Base-by-base conservation (phyloP, 148 eudicot species). In the Amaranthus palmeri region DNA sequence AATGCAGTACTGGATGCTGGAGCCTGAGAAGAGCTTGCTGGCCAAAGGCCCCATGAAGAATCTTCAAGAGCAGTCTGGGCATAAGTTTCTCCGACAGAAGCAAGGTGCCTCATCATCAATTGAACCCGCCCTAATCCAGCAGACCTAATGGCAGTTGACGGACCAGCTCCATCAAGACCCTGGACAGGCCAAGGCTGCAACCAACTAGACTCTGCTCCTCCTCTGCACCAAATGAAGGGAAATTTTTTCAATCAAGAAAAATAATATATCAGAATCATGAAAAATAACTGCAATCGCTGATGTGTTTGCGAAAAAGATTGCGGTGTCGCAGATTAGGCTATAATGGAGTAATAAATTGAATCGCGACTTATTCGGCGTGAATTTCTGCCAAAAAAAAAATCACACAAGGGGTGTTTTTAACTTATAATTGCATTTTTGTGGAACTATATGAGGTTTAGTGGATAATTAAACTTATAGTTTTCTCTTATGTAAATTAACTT, bases 31-130 rank as follows among this genome's bases (percentile, higher is more conserved):
- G 91, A 71, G 83, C 77, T 82, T 73, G 82, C 80, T 74, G 96
- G 91, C 91, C 96, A 95, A 65, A 95, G 84, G 74, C 83, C 83
- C 97, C 96, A 95, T 17, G 97, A 81, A 67, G 83, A 71, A 77
- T 95, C 98, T 74, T 95, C 97, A 76, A 95, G 89, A 11, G 97
- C 88, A 52, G 87, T 88, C 57, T 91, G 97, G 53, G 97, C 86
- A 82, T 91, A 93, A 14, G 91, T 89, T 84, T 93, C 98, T 68
- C 98, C 91, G 63, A 93, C 97, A 65, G 95, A 89, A 49, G 98
- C 96, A 80, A 95, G 88, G 59, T 95, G 98, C 74, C 98, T 83
- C 98, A 95, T 89, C 96, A 95, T 86, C 93, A 87, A 89, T 74
- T 95, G 97, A 68, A 95, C 97, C 68, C 93, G 81, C 50, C 88